Conservation (phyloP, 2,329 filamentous ascomycete species). For the Scytalidium lignicola region DNA sequence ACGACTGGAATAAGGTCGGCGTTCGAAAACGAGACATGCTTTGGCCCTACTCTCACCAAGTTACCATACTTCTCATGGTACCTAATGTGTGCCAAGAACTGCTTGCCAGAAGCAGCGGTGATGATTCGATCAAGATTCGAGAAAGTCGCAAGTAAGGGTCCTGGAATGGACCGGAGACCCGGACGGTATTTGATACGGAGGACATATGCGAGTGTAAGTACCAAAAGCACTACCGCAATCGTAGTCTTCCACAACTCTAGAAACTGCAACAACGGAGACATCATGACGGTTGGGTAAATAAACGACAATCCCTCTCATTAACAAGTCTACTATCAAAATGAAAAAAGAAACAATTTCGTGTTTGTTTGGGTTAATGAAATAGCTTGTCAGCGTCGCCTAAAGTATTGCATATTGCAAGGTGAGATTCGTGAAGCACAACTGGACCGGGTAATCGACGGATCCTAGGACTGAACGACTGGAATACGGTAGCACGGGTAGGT, state of each 20-base stretch:
- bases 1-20: slow-evolving; percentile 6
- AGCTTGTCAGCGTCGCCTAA: no score
- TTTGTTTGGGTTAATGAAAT: no score
- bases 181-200: not conserved
- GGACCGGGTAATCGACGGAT: no score
- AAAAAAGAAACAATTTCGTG: no score
- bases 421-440: no score
- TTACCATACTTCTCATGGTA: slow-evolving; percentile 11
- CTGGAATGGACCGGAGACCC: slow-evolving; percentile 1
- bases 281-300: no score
- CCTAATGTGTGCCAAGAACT: not conserved
- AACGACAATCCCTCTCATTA: no score
- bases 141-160: slow-evolving; percentile 6
- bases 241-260: not conserved
- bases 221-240: not conserved
- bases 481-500: no score
- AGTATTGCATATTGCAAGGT: no score
- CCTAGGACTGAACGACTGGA: no score
- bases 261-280: no score
- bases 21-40: slow-evolving; percentile 14
- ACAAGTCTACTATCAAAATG: no score
- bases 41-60: slow-evolving; percentile 14
- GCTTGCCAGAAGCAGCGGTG: not conserved
- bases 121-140: not conserved
- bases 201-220: not conserved